These are phyloP conservation scores for Gyromitra esculenta DNA, from an alignment of 2,329 filamentous ascomycete species.

Conservation along the genomic window DNA sequence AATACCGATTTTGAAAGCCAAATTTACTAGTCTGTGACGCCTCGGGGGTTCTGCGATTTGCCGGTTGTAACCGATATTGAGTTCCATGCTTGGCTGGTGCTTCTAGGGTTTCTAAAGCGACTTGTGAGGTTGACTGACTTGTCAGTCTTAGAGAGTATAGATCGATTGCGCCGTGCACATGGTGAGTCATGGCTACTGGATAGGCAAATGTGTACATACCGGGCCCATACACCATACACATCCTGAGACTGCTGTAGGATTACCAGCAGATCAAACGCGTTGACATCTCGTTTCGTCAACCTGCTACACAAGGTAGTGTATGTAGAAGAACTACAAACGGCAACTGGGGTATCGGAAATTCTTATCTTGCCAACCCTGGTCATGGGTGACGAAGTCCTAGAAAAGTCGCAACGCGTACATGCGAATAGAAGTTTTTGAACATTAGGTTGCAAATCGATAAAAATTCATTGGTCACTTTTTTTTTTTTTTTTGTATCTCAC, in stretches of 20 bases:
- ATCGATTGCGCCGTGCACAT: conserved; percentile 10
- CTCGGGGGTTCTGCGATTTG: neutral
- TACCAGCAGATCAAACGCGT: conserved; percentile 22
- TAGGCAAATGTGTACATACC: neutral
- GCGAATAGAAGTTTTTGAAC: conserved; percentile 7
- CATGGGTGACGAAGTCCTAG: conserved; percentile 26
- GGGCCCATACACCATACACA: neutral
- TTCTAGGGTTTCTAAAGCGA: conserved; percentile 13
- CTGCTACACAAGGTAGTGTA: neutral
- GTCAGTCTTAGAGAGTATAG: conserved; percentile 6
- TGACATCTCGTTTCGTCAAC: conserved; percentile 10
- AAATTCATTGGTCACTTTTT: conserved; percentile 30
- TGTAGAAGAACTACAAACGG: neutral
- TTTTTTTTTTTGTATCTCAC: conserved; percentile 3
- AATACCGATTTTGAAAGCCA: conserved; percentile 1
- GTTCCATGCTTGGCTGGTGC: conserved; percentile 19
- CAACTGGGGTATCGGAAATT: conserved; percentile 9
- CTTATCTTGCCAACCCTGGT: conserved; percentile 7
- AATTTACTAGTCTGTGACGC: conserved; percentile 2
- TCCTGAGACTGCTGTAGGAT: conserved; percentile 8
- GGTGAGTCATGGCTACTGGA: conserved; percentile 36
- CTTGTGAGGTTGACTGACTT: conserved; percentile 15
- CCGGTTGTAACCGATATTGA: neutral
- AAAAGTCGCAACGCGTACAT: conserved; percentile 7
- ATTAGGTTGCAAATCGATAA: conserved; percentile 8